phyloP scores from a whole-genome alignment of 2,329 filamentous ascomycete species.

The Fusarium nygamai region DNA sequence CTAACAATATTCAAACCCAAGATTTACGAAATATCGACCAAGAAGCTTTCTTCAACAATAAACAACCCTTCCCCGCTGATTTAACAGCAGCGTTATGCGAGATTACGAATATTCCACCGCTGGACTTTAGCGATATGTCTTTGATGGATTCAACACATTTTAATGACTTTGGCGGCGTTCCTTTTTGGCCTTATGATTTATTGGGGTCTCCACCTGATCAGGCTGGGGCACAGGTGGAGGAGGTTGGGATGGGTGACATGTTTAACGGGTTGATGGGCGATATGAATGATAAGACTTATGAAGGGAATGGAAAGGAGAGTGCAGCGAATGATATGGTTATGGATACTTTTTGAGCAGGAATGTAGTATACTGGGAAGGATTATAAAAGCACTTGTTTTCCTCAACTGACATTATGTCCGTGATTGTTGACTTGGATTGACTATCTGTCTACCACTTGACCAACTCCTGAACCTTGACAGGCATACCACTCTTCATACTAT shows the following conservation, averaged over 20 bases:
- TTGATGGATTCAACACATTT: conserved; percentile 4
- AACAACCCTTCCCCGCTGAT: neutral
- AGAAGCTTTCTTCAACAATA: conserved; percentile 8
- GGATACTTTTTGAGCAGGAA: neutral
- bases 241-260: neutral
- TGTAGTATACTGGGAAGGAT: neutral
- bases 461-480: conserved; percentile 38
- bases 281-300: neutral
- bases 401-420: neutral
- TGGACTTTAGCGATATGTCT: conserved; percentile 8
- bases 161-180: neutral
- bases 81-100: conserved; percentile 2
- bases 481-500: conserved; percentile 54
- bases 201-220: neutral
- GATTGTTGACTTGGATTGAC: neutral
- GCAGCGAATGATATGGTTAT: accelerated
- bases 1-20: neutral
- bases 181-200: conserved; percentile 11
- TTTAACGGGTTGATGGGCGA: neutral
- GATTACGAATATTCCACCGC: conserved; percentile 12
- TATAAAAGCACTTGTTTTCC: neutral
- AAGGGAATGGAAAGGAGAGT: accelerated
- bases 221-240: neutral
- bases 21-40: neutral
- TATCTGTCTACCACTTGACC: conserved; percentile 22